Evolutionary conservation across 495 filamentous ascomycete genomes (phyloP), one percentile per base, ranked within the genome.

Genomic region (Aspergillus indologenus): DNA sequence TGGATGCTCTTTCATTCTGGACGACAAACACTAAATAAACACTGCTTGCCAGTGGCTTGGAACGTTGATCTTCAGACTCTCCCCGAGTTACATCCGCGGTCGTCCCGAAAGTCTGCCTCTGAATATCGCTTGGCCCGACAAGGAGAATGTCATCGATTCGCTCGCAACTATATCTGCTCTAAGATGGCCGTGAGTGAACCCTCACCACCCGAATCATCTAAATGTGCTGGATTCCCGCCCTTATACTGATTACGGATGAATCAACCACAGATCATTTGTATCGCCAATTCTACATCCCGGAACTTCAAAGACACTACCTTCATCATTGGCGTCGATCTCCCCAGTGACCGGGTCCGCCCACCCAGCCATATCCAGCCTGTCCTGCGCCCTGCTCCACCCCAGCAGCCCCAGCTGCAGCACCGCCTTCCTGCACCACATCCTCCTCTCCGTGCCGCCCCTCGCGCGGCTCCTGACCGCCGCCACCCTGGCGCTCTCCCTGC

Each of bases 371-470:
- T 83, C 81, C 3, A 85, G 81, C 46, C 83, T 97, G 29, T 91
- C 90, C 53, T 98, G 94, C 74, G 94, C 94, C 2, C 79, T 93
- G 19, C 83, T 97, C n/a, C 94, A 98, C 71, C 93, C 94, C 0
- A 75, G 81, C 20, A 88, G 92, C 61, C 92, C 94, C 3, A 92
- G 87, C 58, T 98, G 94, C 75, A 79, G 84, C 23, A 88, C 87
- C 18, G 93, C 91, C 2, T 93, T 92, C 75, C 68, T 96, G 43
- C 87, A 88, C 53, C 90, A 92, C 70, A 88, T 89, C 77, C 80
- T 96, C 42, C 84, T 82, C 42, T 86, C 89, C 40, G 92, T 95
- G 70, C 92, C 93, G 0, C 74, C 76, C 7, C 72, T 95, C n/a
- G 84, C 87, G 0, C 87, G 88, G 20, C 84, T 93, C 73, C 83